Base-by-base conservation (phyloP, 441 rosid species). In the Pelargonium cotyledonis region DNA sequence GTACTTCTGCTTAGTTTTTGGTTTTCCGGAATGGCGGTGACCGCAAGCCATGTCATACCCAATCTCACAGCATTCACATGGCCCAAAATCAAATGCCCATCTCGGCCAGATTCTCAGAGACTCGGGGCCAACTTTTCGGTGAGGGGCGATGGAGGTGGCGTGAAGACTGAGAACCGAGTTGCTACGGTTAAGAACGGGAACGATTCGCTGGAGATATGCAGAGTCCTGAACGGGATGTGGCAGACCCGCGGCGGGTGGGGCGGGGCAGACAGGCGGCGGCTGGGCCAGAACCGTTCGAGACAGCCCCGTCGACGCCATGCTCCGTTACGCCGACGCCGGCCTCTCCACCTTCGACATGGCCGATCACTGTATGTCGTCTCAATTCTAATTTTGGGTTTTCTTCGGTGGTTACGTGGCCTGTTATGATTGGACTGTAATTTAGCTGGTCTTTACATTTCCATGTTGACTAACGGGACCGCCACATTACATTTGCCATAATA, bases 281-380 rank as follows among this genome's bases (percentile, higher is more conserved):
- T 51, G 58, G 58, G 58, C 31, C 49, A 3, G 68, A 65, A 75
- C 66, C 43, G 78, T 66, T 72, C 80, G 96, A 15, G 82, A 89
- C 76, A 85, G 69, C 76, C 95, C 97, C 81, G 96, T 84, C 21
- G 95, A 89, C 0, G 92, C 91, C 23, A 93, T 90, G 97, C 85
- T 93, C 65, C 86, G 85, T 0, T 70, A 90, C 68, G 83, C 92
- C 65, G 96, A 92, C 61, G 81, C 91, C 62, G 96, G 97, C 55
- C 89, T 92, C 82, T 76, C 94, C 78, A 92, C 98, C 68, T 92
- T 92, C 82, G 97, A 93, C 82, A 88, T 93, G 98, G 96, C 98
- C 69, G 97, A 93, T 72, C 96, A 89, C 75, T 93, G 96, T 93
- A 84, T 60, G 78, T 72, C 0, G 0, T 31, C 31, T 3, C 49